A percentile compares a stretch with the other conserved stretches of the same genome.
Conservation (phyloP, 345 rosid species). For the Psidium friedrichsthalianum region DNA sequence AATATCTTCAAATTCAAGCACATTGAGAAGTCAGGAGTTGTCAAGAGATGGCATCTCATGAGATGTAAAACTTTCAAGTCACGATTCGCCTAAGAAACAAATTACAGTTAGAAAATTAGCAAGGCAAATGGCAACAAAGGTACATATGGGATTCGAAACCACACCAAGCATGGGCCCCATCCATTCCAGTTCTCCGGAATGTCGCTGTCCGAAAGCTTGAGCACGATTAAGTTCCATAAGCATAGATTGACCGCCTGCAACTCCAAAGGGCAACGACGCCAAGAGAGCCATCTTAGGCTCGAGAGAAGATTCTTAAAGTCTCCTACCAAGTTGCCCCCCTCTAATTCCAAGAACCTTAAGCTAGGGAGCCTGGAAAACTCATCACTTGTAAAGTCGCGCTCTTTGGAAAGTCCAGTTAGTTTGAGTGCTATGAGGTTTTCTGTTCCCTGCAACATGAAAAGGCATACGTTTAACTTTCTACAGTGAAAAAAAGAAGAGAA, state of each 20-base stretch:
- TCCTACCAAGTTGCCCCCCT: not conserved
- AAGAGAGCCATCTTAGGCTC: not conserved
- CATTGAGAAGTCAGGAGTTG: not conserved
- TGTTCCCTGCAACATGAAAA: not conserved
- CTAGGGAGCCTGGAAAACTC: not conserved
- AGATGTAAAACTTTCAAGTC: not conserved
- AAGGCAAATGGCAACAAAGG: not conserved
- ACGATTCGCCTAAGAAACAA: not conserved
- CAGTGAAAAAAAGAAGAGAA: not conserved
- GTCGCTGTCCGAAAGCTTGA: not conserved
- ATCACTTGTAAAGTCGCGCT: not conserved
- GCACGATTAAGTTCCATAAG: not conserved
- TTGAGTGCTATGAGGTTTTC: not conserved
- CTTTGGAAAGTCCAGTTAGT: not conserved
- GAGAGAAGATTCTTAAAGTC: not conserved
- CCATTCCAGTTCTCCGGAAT: not conserved
- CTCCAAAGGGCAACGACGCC: not conserved
- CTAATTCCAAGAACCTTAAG: not conserved
- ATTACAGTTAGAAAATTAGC: not conserved
- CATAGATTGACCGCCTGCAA: not conserved
- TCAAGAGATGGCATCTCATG: not conserved
- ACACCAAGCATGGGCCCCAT: not conserved
- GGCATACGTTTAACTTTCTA: not conserved
- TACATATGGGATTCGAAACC: not conserved
- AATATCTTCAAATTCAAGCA: not conserved